Percentiles rank a stretch among this genome's conserved stretches.
These are phyloP conservation scores for Komagataella mondaviorum DNA, from an alignment of 805 yeast species.

Conservation along the genomic window DNA sequence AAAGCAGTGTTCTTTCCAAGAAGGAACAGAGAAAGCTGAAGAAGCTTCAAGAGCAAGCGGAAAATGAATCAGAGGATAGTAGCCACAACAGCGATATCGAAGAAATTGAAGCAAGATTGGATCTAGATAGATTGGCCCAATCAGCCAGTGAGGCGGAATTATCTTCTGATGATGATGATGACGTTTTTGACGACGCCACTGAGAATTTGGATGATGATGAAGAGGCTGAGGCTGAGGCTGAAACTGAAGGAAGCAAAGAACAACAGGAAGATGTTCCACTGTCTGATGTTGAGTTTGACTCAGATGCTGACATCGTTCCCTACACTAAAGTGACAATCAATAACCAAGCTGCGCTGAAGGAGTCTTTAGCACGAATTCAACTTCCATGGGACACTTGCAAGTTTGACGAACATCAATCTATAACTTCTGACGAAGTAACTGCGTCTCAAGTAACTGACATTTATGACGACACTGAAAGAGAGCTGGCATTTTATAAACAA, in stretches of 20 bases:
- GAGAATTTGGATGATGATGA: constrained; percentile 8
- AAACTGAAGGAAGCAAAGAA: constrained; percentile 36
- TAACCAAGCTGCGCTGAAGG: constrained; percentile 71
- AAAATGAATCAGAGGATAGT: constrained; percentile 14
- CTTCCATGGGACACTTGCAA: constrained; percentile 53
- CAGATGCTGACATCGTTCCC: constrained; percentile 92
- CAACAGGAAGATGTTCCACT: constrained; percentile 78
- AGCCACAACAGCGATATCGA: constrained; percentile 16
- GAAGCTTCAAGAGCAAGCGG: constrained; percentile 24
- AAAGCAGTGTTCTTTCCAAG: constrained; percentile 41
- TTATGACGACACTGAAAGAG: constrained; percentile 93
- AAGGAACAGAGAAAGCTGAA: constrained; percentile 50
- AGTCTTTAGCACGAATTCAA: constrained; percentile 52
- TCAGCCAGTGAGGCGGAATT: constrained; percentile 29
- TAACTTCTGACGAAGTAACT: constrained; percentile 45
- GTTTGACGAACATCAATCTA: constrained; percentile 75
- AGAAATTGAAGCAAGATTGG: constrained; percentile 9
- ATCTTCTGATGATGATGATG: constrained; percentile 20
- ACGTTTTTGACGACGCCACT: constrained; percentile 16
- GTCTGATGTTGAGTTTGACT: constrained; percentile 84
- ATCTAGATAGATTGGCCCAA: constrained; percentile 20
- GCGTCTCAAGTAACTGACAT: constrained; percentile 69
- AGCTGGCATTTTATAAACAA: constrained; percentile 89
- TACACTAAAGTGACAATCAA: constrained; percentile 81
- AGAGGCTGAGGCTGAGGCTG: constrained; percentile 30